These are phyloP conservation scores for Pseudoneurospora amorphoporcata DNA, from an alignment of 495 filamentous ascomycete species.

Conservation along the genomic window DNA sequence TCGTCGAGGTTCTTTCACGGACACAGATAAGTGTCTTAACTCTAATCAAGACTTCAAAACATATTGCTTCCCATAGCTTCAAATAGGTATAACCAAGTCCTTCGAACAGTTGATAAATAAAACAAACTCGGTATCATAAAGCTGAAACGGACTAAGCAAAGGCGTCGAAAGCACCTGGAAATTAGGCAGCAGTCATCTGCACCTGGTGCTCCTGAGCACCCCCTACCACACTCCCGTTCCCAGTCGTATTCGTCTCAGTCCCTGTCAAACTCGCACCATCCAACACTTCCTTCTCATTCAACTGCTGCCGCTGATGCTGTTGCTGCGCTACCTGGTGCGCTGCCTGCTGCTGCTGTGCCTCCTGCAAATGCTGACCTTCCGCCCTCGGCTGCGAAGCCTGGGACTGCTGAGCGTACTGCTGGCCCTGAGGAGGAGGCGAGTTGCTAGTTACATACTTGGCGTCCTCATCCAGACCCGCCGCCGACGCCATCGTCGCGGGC, in stretches of 20 bases:
- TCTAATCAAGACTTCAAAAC: neutral
- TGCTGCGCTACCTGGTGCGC: neutral
- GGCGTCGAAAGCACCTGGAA: neutral
- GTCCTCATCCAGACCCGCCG: neutral
- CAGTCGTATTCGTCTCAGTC: neutral
- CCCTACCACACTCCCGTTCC: neutral
- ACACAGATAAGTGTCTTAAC: neutral
- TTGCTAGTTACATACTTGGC: constrained; percentile 1
- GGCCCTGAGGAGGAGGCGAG: neutral
- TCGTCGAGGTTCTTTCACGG: too few species aligned
- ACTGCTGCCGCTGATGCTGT: neutral
- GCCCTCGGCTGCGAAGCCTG: neutral
- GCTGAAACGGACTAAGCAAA: neutral
- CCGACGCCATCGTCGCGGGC: constrained; percentile 2
- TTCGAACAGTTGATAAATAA: neutral
- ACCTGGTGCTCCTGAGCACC: neutral
- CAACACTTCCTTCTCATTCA: neutral
- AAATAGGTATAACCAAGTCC: neutral
- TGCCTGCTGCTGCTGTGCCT: neutral
- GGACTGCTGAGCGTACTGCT: neutral
- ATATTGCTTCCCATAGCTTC: neutral
- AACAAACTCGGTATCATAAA: constrained; percentile 8
- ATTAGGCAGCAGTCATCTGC: neutral
- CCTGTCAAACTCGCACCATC: neutral
- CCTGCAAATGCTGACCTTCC: neutral